These are phyloP conservation scores for Chara braunii DNA, from an alignment of 139 green algal genomes.

Conservation along the genomic window DNA sequence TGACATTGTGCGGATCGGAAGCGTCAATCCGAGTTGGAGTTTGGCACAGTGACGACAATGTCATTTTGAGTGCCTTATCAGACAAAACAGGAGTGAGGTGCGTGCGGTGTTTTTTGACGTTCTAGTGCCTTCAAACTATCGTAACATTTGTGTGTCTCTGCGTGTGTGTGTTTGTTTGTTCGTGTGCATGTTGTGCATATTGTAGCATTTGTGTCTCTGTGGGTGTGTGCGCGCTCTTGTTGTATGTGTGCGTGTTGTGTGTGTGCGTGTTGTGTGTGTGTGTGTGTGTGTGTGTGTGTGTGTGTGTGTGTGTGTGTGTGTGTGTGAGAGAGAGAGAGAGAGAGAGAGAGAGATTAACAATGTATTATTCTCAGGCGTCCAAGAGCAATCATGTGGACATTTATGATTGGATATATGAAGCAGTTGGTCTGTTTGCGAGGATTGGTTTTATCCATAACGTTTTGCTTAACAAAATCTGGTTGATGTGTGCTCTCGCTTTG, in stretches of 20 bases:
- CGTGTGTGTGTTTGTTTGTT: conserved; percentile 11
- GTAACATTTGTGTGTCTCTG: neutral
- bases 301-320: conserved; percentile 3
- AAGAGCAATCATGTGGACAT: too few relatives aligned
- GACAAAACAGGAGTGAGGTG: conserved; percentile 52
- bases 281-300: conserved; percentile 16
- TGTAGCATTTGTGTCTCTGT: conserved; percentile 1
- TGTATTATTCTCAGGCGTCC: too few relatives aligned
- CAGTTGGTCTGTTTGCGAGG: too few relatives aligned
- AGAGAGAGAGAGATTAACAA: too few relatives aligned
- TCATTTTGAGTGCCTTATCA: conserved; percentile 54
- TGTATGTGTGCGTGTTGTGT: conserved; percentile 7
- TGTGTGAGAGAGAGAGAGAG: too few relatives aligned
- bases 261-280: conserved; percentile 6
- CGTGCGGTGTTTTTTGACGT: neutral
- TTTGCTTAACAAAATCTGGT: too few relatives aligned
- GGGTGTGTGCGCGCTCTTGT: neutral
- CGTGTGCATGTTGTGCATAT: conserved; percentile 1
- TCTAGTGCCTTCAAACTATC: neutral
- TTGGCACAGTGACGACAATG: conserved; percentile 66
- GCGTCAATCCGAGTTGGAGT: conserved; percentile 48
- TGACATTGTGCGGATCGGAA: too few relatives aligned
- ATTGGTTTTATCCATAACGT: too few relatives aligned
- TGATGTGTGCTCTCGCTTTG: too few relatives aligned
- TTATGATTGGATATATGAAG: too few relatives aligned